Conservation (phyloP, 805 yeast species). For the Candida manassasensis region DNA sequence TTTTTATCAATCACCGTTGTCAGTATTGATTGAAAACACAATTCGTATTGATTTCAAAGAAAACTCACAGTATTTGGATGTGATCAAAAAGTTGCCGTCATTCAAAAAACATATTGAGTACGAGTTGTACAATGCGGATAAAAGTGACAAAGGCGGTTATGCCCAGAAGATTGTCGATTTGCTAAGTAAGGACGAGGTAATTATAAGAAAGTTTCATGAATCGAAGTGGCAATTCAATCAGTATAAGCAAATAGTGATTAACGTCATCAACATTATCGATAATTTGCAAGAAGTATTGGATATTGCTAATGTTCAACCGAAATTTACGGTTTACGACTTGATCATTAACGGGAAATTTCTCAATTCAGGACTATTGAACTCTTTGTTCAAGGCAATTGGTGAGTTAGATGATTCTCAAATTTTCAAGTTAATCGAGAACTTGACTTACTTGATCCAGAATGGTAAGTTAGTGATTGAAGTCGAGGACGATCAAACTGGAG, state of each 20-base stretch:
- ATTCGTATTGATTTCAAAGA: conserved; percentile 4
- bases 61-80: conserved; percentile 15
- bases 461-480: not conserved
- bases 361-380: conserved; percentile 21
- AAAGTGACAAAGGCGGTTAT: conserved; percentile 3
- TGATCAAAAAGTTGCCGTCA: conserved; percentile 31
- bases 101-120: conserved; percentile 32
- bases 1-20: conserved; percentile 35
- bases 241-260: conserved; percentile 23
- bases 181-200: conserved; percentile 9
- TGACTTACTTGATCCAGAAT: conserved; percentile 4
- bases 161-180: conserved; percentile 4
- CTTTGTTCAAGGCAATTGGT: conserved; percentile 14
- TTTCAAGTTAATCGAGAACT: conserved; percentile 12
- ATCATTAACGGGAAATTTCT: conserved; percentile 25
- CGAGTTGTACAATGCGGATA: conserved; percentile 9
- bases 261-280: conserved; percentile 21
- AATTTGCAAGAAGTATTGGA: conserved; percentile 11
- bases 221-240: conserved; percentile 17
- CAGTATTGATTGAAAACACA: conserved; percentile 17
- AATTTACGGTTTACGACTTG: conserved; percentile 29
- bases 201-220: conserved; percentile 8
- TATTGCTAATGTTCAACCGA: conserved; percentile 13
- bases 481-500: conserved; percentile 5
- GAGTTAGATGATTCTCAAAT: conserved; percentile 4